Conservation (phyloP, 805 yeast genomes). For the Martiniozyma abietophila region DNA sequence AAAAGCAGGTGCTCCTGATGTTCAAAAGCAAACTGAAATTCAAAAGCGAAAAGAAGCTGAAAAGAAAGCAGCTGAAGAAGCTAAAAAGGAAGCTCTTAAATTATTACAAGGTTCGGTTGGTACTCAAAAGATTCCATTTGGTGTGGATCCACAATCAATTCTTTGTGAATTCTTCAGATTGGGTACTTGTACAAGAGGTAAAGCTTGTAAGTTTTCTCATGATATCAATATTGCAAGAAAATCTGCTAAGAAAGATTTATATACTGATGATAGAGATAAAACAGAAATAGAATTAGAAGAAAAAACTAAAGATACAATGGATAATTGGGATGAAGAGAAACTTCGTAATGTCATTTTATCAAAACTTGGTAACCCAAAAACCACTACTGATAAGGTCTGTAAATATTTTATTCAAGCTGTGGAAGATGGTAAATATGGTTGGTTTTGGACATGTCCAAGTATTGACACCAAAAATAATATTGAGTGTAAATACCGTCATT, state of each 20-base stretch:
- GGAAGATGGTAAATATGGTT: constrained; percentile 94
- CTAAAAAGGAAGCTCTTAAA: constrained; percentile 78
- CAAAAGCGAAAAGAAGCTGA: constrained; percentile 72
- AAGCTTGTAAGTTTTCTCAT: constrained; percentile 87
- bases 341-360: constrained; percentile 76
- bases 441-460: constrained; percentile 98
- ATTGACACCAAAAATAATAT: constrained; percentile 51
- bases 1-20: constrained; percentile 47
- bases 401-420: constrained; percentile 93
- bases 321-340: constrained; percentile 94
- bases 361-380: constrained; percentile 89
- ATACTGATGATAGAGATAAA: constrained; percentile 77
- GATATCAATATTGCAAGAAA: constrained; percentile 80
- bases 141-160: constrained; percentile 94
- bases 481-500: constrained; percentile 88
- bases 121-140: constrained; percentile 84
- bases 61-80: constrained; percentile 85
- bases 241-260: constrained; percentile 83
- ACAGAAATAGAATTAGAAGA: constrained; percentile 31
- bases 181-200: constrained; percentile 76
- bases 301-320: constrained; percentile 84
- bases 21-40: constrained; percentile 35
- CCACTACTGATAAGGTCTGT: constrained; percentile 93
- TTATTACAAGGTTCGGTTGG: constrained; percentile 58
- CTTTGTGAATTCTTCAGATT: constrained; percentile 82